Base-by-base conservation (phyloP, 2,329 filamentous ascomycete genomes). In the Geosmithia putterillii region DNA sequence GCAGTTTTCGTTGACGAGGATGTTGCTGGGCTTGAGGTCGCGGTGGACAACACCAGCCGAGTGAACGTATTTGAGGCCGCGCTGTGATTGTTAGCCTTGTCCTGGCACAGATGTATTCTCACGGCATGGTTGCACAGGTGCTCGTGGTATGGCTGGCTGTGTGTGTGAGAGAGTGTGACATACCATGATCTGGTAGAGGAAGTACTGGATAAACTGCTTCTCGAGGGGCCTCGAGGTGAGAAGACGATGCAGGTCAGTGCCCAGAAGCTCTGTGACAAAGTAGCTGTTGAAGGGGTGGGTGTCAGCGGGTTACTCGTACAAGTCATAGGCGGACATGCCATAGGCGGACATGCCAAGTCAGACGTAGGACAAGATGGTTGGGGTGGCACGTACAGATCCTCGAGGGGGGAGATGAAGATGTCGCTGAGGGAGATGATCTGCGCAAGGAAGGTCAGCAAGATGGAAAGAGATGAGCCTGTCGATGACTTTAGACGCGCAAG, bases 171-270 rank as follows among this genome's bases (percentile, higher is more conserved):
- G 19, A 34, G 42, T 42, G 28, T n/a, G 25, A 51, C 83, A 57
- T 69, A 95, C 90, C 73, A 96, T 78, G 57, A 98, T 98, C 67
- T 98, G 92, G 66, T 98, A 98, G 47, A 98, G 77, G 64, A 98
- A 98, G 70, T 98, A 98, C 70, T 98, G 92, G 57, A 98, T 96
- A 65, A 98, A 98, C 65, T 98, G 92, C 70, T 95, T 96, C 74
- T 98, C 92, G 43, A 98, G 79, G 20, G 92, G 92, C 60, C 92
- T 76, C 40, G 92, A 96, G 42, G 90, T 96, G 54, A 98, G 78
- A 49, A 98, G 78, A 52, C 92, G 82, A 69, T 98, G 92, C 50
- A 98, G 74, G 65, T 98, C 92, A 57, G 92, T 98, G 46, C 92
- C 92, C 50, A 98, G 78, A 46, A 98, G 80, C 66, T 98, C 92